Base-by-base conservation (phyloP, 192 early-diverging fungal genomes). In the Pecoramyces ruminantium region DNA sequence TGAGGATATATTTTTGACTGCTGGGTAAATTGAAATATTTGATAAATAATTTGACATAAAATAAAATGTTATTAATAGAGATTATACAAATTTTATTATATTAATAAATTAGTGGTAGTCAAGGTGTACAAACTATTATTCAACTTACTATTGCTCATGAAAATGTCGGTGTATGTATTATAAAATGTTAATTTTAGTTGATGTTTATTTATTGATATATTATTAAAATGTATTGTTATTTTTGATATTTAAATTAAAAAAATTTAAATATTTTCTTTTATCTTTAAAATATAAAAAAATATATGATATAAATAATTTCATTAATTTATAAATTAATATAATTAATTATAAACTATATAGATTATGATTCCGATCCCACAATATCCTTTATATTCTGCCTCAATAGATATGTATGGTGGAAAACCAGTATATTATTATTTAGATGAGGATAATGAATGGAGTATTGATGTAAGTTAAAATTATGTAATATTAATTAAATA, bases 301-400 rank as follows among this genome's bases (percentile, higher is more conserved):
- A n/a, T n/a, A n/a, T n/a, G n/a, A n/a, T n/a, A n/a, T n/a, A n/a
- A n/a, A n/a, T n/a, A n/a, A n/a, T n/a, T n/a, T n/a, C n/a, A n/a
- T n/a, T n/a, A n/a, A n/a, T n/a, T n/a, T n/a, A n/a, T n/a, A n/a
- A n/a, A n/a, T n/a, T n/a, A n/a, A n/a, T n/a, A n/a, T n/a, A n/a
- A n/a, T n/a, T 39, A 81, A 16, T 13, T 29, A 30, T 29, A 18
- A 30, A 15, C n/a, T 85, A 78, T 34, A 21, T 42, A 86, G 85
- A 94, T 99, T 84, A 96, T 99, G 96, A 98, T 98, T 82, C 97
- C 97, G 29, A 96, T 99, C 79, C 97, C 97, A 39, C 97, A 99
- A 84, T 99, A 99, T 83, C 97, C 97, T 78, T 91, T 99, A 30
- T 99, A 99, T 88, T 94, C 95, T 16, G 97, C 96, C 30, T 93